Evolutionary conservation across 1,139 yeast species (phyloP).

Genomic region (Nakaseomyces sp.): DNA sequence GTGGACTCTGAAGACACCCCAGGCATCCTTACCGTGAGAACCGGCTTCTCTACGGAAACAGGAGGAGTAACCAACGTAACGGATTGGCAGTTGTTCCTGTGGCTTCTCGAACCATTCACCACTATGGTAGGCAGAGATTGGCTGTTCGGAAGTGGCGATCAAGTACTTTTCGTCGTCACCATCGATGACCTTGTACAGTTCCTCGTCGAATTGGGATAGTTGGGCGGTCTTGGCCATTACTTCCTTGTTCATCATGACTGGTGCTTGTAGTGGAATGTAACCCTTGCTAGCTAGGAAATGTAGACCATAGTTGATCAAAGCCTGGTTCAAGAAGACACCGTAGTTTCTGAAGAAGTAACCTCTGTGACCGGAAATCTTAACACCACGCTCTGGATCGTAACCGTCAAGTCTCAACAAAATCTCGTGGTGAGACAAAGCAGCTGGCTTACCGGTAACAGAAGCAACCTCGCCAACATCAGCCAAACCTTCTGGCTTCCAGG

Average conservation of each 20-base stretch:
- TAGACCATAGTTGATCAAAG: slow-evolving; percentile 91
- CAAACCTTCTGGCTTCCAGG: slow-evolving; percentile 71
- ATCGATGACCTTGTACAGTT: slow-evolving; percentile 89
- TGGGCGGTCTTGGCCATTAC: slow-evolving; percentile 99
- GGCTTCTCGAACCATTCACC: slow-evolving; percentile 99
- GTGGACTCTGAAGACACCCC: slow-evolving; percentile 99
- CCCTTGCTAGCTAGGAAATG: slow-evolving; percentile 71
- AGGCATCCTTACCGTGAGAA: slow-evolving; percentile 98
- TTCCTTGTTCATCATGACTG: slow-evolving; percentile 99
- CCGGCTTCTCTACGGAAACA: slow-evolving; percentile 99
- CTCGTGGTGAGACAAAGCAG: slow-evolving; percentile 89
- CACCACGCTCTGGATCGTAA: slow-evolving; percentile 98
- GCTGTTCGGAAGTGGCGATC: slow-evolving; percentile 98
- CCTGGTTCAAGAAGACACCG: slow-evolving; percentile 97
- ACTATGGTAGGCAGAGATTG: slow-evolving; percentile 95
- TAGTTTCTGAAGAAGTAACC: slow-evolving; percentile 92
- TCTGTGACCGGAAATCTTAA: slow-evolving; percentile 95
- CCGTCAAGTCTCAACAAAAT: slow-evolving; percentile 90
- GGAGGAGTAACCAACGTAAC: slow-evolving; percentile 95
- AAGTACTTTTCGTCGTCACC: slow-evolving; percentile 96
- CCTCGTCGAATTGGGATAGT: slow-evolving; percentile 95
- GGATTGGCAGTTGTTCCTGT: slow-evolving; percentile 87
- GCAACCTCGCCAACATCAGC: slow-evolving; percentile 54
- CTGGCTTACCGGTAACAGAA: slow-evolving; percentile 65
- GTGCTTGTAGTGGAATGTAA: slow-evolving; percentile 91